phyloP scores from a whole-genome alignment of 805 yeast species.

The Starmerella davenportii region DNA sequence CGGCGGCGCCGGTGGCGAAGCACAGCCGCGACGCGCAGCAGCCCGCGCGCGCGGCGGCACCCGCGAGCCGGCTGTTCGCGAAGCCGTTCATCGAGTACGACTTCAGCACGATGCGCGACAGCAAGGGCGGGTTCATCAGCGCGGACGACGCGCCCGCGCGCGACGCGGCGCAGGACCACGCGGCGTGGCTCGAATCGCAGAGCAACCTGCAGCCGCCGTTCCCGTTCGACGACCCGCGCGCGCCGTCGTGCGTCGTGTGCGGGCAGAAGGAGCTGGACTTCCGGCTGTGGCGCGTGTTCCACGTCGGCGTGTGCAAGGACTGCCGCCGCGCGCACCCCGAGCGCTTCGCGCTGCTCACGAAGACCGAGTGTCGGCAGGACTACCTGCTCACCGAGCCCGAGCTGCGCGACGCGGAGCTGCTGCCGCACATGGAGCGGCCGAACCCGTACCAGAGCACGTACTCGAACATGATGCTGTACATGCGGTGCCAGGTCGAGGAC shows the following conservation, averaged over 20 bases:
- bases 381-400: slow-evolving; percentile 89
- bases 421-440: slow-evolving; percentile 70
- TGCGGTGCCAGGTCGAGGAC: slow-evolving; percentile 84
- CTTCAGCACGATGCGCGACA: slow-evolving; percentile 75
- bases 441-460: slow-evolving; percentile 85
- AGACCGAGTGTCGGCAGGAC: slow-evolving; percentile 88
- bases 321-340: slow-evolving; percentile 65
- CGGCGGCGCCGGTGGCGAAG: not conserved
- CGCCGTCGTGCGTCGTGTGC: slow-evolving; percentile 77
- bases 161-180: slow-evolving; percentile 4
- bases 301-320: slow-evolving; percentile 54
- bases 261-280: slow-evolving; percentile 64
- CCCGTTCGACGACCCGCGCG: slow-evolving; percentile 39
- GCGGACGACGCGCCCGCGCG: slow-evolving; percentile 23
- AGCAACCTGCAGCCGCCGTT: slow-evolving; percentile 23
- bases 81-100: slow-evolving; percentile 34
- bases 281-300: slow-evolving; percentile 47
- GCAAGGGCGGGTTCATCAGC: slow-evolving; percentile 66
- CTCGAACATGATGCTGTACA: slow-evolving; percentile 79
- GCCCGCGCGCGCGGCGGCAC: not conserved
- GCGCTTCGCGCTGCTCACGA: slow-evolving; percentile 76
- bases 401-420: slow-evolving; percentile 44
- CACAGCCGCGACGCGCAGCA: not conserved
- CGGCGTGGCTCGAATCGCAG: slow-evolving; percentile 17
- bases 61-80: slow-evolving; percentile 11